phyloP scores from a whole-genome alignment of 805 yeast genomes.

The Diddensiella santjacobensis region DNA sequence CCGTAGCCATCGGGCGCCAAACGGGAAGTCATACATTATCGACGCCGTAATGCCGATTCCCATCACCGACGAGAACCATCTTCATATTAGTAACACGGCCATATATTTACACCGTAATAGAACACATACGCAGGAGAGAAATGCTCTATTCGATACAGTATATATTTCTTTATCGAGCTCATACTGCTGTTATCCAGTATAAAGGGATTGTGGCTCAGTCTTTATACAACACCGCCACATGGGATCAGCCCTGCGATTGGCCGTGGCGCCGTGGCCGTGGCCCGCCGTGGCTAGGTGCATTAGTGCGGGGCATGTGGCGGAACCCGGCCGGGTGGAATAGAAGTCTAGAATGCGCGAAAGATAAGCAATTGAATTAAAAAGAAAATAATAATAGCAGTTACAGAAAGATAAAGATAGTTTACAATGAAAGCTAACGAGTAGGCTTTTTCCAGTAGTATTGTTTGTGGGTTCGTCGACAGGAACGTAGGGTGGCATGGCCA shows the following conservation, averaged over 20 bases:
- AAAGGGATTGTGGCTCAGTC: not conserved
- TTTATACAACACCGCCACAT: not conserved
- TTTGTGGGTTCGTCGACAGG: constrained; percentile 91
- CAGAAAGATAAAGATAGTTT: too few relatives aligned
- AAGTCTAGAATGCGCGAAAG: too few relatives aligned
- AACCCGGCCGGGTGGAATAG: too few relatives aligned
- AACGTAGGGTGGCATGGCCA: constrained; percentile 77
- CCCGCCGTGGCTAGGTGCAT: not conserved
- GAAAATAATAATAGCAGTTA: too few relatives aligned
- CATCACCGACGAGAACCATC: constrained; percentile 73
- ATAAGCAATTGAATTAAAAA: too few relatives aligned
- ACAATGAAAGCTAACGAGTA: constrained; percentile 2
- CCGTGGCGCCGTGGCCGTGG: not conserved
- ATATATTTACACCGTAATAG: not conserved
- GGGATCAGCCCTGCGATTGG: not conserved
- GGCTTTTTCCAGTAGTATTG: constrained; percentile 42
- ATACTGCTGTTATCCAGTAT: constrained; percentile 3
- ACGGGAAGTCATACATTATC: constrained; percentile 63
- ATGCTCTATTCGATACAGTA: constrained; percentile 22
- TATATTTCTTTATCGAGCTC: constrained; percentile 3
- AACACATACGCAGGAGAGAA: constrained; percentile 26
- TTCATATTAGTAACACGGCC: not conserved
- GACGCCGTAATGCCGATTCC: constrained; percentile 74
- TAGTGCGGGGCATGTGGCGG: too few relatives aligned
- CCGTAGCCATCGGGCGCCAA: constrained; percentile 54